Evolutionary conservation across 2,329 filamentous ascomycete species (phyloP).

Genomic region (Colletotrichum zoysiae): DNA sequence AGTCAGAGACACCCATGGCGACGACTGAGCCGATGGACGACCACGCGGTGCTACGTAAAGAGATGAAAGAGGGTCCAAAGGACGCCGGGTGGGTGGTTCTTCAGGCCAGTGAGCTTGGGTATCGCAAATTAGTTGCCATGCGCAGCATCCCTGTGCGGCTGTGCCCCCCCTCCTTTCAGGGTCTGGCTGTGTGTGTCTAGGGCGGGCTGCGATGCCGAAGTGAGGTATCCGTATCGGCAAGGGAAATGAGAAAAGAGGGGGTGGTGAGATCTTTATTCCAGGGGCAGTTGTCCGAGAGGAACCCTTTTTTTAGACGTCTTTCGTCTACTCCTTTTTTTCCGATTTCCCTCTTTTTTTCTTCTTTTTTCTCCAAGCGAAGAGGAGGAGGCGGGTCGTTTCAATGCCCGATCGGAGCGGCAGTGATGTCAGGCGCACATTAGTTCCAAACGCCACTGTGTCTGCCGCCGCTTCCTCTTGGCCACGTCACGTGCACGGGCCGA

Average conservation of each 20-base stretch:
- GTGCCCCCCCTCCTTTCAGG: conserved; percentile 22
- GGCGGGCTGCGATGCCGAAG: conserved; percentile 11
- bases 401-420: conserved; percentile 21
- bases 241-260: neutral
- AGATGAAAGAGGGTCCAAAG: neutral
- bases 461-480: conserved; percentile 4
- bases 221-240: conserved; percentile 16
- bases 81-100: conserved; percentile 21
- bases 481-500: conserved; percentile 36
- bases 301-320: conserved; percentile 2
- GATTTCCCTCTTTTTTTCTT: neutral
- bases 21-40: conserved; percentile 6
- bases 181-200: neutral
- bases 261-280: neutral
- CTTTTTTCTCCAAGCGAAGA: conserved; percentile 1
- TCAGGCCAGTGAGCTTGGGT: conserved; percentile 29
- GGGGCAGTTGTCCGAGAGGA: conserved; percentile 8
- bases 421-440: conserved; percentile 30
- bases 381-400: conserved; percentile 14
- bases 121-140: conserved; percentile 8
- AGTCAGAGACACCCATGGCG: conserved; percentile 36
- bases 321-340: neutral
- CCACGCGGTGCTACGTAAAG: neutral
- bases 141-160: conserved; percentile 11
- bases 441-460: conserved; percentile 14